Base-by-base conservation (phyloP, 768 basidiomycete species). In the Termitomyces sp. region DNA sequence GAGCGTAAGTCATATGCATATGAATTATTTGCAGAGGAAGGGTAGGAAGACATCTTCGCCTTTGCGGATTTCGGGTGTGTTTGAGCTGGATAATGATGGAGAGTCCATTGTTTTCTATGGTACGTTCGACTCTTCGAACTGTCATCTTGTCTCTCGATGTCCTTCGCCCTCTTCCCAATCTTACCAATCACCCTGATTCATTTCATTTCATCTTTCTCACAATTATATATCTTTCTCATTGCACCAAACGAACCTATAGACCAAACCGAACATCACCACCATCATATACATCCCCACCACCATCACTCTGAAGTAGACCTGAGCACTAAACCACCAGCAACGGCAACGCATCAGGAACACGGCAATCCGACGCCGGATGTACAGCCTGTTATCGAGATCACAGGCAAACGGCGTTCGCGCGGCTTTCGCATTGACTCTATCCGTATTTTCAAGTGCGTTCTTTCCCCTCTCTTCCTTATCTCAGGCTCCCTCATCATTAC, bases 61-160 rank as follows among this genome's bases (percentile, higher is more conserved):
- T 27, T 55, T 73, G 47, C 62, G 71, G 33, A 66, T 71, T 32
- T 69, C 69, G 3, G 70, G 67, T 13, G 66, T 73, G 25, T 64
- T 70, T 22, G 60, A 68, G 23, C 61, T 66, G 62, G 72, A 73
- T 38, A 65, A 63, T 60, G 71, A 73, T 27, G 71, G 69, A 11
- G 54, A 56, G 43, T 64, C 66, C 29, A 64, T 68, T 16, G 62
- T 70, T n/a, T 65, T 67, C 48, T 50, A 69, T 25, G 68, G 70
- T 70, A 63, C 36, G 68, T 54, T 43, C 29, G 3, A 29, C 9
- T 29, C 29, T 27, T 52, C 41, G 25, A 3, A 13, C 49, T n/a
- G 51, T 29, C 12, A 16, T 52, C 22, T 12, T 7, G 18, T 1
- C 31, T 41, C 7, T n/a, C n/a, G n/a, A n/a, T 31, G 12, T 20